Base-by-base conservation (phyloP, 192 early-diverging fungal species). In the Thoreauomyces humboldtii region DNA sequence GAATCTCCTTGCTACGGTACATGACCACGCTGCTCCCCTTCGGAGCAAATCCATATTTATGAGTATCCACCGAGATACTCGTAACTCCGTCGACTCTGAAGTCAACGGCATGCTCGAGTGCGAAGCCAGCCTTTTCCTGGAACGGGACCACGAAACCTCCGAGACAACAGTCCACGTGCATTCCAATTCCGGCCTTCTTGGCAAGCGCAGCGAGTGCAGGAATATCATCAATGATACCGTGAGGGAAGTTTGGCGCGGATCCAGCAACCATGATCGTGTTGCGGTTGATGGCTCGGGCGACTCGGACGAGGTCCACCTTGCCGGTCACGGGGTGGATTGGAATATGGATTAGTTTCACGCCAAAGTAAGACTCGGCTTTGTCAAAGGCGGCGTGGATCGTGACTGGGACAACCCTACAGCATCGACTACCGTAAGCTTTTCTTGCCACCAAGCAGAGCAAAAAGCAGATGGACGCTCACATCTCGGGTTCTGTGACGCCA, bases 41-140 rank as follows among this genome's bases (percentile, higher is more conserved):
- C 42, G 96, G 93, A 0, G 95, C 95, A 75, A 98, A 98, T 24
- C 95, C 95, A 66, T 98, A 98, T 80, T 98, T 98, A 86, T 98
- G 96, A 0, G 94, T 92, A 77, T 98, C 96, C 69, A 89, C 91
- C 6, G 92, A 95, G 62, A 98, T 95, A 33, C 92, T 89, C 0
- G 94, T 98, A 21, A 98, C 92, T 35, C 93, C 93, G 4, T 88
- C 84, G 15, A 96, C 76, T 41, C 94, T 78, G 78, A 96, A 95
- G 70, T 98, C 96, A 71, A 91, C 89, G 15, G 74, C 76, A 48
- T 84, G 78, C 3, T 83, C 67, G 47, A 91, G 81, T 22, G 90
- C 87, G 77, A 91, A 92, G 21, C 94, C 94, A 14, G 94, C 92
- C 73, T 92, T 88, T 73, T 94, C 94, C 22, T 93, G 79, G 77